phyloP scores from a whole-genome alignment of 2,329 filamentous ascomycete species.

The Magnaporthiopsis incrustans region DNA sequence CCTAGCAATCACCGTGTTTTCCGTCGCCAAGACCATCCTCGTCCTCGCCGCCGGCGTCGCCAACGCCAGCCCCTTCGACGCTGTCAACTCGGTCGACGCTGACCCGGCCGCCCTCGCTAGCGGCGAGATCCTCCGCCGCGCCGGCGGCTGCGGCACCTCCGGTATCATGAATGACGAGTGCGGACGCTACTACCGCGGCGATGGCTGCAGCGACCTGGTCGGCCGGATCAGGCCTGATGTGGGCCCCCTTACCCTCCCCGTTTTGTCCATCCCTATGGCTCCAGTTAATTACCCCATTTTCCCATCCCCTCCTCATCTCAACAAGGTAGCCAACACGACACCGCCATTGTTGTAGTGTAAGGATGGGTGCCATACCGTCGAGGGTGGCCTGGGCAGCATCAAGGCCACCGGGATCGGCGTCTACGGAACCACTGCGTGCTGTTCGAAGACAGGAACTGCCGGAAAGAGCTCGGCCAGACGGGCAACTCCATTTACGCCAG shows the following conservation, averaged over 20 bases:
- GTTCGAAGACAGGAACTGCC: conserved; percentile 9
- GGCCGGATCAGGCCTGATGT: neutral
- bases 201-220: conserved; percentile 3
- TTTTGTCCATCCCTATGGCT: neutral
- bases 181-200: conserved; percentile 9
- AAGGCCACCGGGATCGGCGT: conserved; percentile 4
- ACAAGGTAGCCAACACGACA: no score
- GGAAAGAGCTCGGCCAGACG: conserved; percentile 7
- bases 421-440: conserved; percentile 9
- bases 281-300: neutral
- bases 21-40: neutral
- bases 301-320: neutral
- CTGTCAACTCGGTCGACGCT: neutral
- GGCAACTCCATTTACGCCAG: conserved; percentile 7
- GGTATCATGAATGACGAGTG: conserved; percentile 11
- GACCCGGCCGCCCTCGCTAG: neutral
- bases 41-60: conserved; percentile 1
- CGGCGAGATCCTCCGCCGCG: conserved; percentile 6
- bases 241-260: neutral
- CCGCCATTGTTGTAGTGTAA: neutral
- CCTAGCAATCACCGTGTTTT: neutral
- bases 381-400: conserved; percentile 6
- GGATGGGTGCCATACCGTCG: conserved; percentile 6
- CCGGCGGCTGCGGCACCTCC: conserved; percentile 8
- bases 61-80: neutral